phyloP scores from a whole-genome alignment of 2,329 filamentous ascomycete species.

The Fusarium sp. region DNA sequence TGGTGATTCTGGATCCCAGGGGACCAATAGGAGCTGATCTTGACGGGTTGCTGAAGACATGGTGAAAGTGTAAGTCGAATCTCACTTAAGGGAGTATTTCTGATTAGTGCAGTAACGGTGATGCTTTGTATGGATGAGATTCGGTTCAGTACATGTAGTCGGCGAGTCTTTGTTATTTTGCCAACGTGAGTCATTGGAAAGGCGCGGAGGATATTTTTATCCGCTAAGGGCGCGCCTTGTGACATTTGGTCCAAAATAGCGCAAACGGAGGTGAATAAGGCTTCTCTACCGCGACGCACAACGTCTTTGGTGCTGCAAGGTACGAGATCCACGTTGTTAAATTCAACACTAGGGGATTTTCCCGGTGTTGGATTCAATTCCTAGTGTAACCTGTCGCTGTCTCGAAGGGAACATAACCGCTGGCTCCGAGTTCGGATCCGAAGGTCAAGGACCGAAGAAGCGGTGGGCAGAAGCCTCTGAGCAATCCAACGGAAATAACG shows the following conservation, averaged over 20 bases:
- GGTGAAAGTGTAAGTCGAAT: not conserved
- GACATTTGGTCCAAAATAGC: not conserved
- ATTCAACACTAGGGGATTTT: not conserved
- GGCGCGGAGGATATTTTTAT: not conserved
- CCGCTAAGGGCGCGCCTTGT: slow-evolving; percentile 1
- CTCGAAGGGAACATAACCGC: not conserved
- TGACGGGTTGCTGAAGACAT: slow-evolving; percentile 19
- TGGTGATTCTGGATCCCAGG: slow-evolving; percentile 40
- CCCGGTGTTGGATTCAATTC: not conserved
- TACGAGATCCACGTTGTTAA: not conserved
- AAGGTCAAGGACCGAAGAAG: not conserved
- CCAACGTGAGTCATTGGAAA: not conserved
- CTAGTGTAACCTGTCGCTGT: not conserved
- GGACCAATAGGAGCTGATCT: slow-evolving; percentile 31
- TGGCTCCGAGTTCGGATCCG: not conserved
- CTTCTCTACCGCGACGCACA: not conserved
- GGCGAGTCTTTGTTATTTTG: not conserved
- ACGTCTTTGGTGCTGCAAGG: not conserved
- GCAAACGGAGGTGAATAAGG: not conserved
- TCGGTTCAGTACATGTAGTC: not conserved
- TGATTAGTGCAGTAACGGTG: not conserved
- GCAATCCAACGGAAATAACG: too few relatives aligned
- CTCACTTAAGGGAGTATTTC: not conserved
- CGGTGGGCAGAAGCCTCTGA: too few relatives aligned
- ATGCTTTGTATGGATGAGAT: not conserved